Evolutionary conservation across 2,329 filamentous ascomycete genomes (phyloP), one percentile per base, ranked within the genome.

Genomic region (Amauroascus niger): DNA sequence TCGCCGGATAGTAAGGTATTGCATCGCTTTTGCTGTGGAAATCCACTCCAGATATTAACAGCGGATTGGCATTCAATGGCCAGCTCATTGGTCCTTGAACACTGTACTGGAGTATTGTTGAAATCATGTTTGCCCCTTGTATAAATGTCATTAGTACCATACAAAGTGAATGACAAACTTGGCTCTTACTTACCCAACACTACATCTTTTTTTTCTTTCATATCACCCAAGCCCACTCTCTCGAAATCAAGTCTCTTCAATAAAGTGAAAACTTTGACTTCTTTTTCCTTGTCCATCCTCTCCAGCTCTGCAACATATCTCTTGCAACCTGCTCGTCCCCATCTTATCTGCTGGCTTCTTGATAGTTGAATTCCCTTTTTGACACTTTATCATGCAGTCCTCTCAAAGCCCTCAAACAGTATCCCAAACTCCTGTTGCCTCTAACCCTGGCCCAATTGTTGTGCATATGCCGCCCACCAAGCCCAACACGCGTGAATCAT

Each of bases 61-160:
- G 24, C 13, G 30, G n/a, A 20, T 26, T 16, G 18, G 6, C n/a
- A 24, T 11, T 16, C 7, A 16, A n/a, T 16, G 39, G 3, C 16
- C 20, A 49, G 16, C 16, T n/a, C 2, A 37, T 20, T 6, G 22
- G 30, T 9, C 8, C 16, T 18, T 48, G 46, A 18, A 28, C 16
- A 20, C n/a, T 32, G 24, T 8, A 5, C 16, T 22, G 24, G 28
- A 35, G 37, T 35, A 14, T 28, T 40, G 45, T 46, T n/a, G 26
- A 30, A 9, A 9, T 28, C 50, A 33, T 51, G 49, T 16, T 24
- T 43, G 20, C 16, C 16, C 9, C 32, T 46, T 46, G n/a, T 45
- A 40, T 41, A 30, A 52, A 52, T 46, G 1, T 20, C 50, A 41
- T 52, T 52, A 52, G 50, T 40, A 30, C 50, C 3, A 46, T 52